These are phyloP conservation scores for Alternaria ethzedia DNA, from an alignment of 2,329 filamentous ascomycete genomes.

Conservation along the genomic window DNA sequence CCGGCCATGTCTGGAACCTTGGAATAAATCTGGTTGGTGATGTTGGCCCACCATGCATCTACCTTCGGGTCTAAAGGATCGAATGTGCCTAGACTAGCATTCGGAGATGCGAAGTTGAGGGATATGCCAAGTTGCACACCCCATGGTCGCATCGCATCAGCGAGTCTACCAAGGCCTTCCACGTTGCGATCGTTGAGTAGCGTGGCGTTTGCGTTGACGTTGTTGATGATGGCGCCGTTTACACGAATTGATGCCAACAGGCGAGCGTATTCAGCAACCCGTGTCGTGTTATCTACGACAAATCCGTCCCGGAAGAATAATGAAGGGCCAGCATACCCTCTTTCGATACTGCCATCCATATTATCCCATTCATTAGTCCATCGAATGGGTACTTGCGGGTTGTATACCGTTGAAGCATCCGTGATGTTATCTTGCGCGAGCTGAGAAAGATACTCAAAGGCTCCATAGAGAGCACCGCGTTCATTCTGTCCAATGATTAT, in stretches of 20 bases:
- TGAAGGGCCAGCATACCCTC: conserved; percentile 71
- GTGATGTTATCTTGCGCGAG: conserved; percentile 66
- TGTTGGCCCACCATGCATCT: conserved; percentile 67
- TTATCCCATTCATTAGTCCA: conserved; percentile 81
- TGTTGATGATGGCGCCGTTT: conserved; percentile 73
- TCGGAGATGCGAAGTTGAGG: conserved; percentile 71
- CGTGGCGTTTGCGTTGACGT: conserved; percentile 71
- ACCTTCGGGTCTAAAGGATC: conserved; percentile 69
- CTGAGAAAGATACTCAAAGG: conserved; percentile 71
- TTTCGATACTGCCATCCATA: conserved; percentile 69
- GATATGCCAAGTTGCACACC: conserved; percentile 71
- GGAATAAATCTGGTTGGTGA: conserved; percentile 65
- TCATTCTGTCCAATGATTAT: conserved; percentile 70
- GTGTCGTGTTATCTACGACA: conserved; percentile 65
- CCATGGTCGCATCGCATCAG: conserved; percentile 70
- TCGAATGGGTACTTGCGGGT: conserved; percentile 66
- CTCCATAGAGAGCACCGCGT: conserved; percentile 71
- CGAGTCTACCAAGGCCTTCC: conserved; percentile 66
- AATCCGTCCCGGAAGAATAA: conserved; percentile 69
- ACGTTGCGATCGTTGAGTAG: conserved; percentile 65
- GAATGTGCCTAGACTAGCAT: conserved; percentile 62
- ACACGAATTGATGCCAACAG: conserved; percentile 70
- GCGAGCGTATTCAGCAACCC: conserved; percentile 68
- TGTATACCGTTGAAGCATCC: conserved; percentile 57
- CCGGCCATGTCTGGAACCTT: conserved; percentile 71